Evolutionary conservation across 345 rosid genomes (phyloP).

Genomic region (Eucalyptus brandiana): DNA sequence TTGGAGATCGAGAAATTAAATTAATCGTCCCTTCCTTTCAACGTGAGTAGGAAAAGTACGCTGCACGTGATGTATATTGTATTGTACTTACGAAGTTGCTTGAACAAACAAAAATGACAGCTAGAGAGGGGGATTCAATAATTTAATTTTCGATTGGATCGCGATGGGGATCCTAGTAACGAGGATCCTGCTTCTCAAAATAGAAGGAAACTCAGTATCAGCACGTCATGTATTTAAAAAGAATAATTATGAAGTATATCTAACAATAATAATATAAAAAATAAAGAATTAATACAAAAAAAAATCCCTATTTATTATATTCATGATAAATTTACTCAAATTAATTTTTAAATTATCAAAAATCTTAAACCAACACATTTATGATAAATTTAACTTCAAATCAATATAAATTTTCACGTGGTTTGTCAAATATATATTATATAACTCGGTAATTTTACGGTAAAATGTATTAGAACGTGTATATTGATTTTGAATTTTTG

Average conservation of each 20-base stretch:
- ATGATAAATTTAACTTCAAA: too few species aligned
- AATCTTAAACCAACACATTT: too few species aligned
- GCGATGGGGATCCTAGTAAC: neutral
- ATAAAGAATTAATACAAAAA: too few species aligned
- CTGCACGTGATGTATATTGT: neutral
- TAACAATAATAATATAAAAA: neutral
- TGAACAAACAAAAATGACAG: neutral
- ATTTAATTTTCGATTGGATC: neutral
- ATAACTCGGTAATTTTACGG: too few species aligned
- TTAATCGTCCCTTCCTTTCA: neutral
- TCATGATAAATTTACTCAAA: too few species aligned
- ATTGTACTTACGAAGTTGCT: neutral
- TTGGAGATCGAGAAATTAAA: neutral
- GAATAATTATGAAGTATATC: neutral
- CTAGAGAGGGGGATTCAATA: neutral
- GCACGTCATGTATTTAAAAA: neutral
- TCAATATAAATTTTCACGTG: too few species aligned
- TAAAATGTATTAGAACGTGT: fast-evolving
- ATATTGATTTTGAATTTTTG: too few species aligned
- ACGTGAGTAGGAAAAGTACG: neutral
- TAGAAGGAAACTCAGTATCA: neutral
- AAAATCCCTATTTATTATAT: neutral
- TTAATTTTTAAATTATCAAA: too few species aligned
- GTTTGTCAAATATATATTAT: too few species aligned
- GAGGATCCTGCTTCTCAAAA: neutral